A percentile compares a stretch with the other conserved stretches of the same genome.
Evolutionary conservation across 2,329 filamentous ascomycete species (phyloP).

Genomic region (Pseudocercospora eumusae): DNA sequence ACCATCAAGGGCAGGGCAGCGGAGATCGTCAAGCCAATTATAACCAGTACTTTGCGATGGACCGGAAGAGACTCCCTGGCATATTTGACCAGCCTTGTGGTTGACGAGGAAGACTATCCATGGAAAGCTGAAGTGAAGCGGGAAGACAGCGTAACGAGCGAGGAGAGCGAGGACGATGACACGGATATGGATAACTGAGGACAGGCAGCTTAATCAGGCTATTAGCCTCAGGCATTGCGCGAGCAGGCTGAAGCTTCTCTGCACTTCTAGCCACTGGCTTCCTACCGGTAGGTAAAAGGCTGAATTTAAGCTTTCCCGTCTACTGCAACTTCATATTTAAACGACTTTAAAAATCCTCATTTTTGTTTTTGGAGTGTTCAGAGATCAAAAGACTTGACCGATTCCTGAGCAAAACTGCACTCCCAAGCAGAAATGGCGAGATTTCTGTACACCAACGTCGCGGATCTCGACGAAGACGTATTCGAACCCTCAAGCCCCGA

Average conservation of each 20-base stretch:
- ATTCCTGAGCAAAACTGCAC: background rate
- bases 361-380: background rate
- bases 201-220: background rate
- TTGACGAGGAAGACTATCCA: constrained; percentile 5
- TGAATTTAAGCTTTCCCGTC: background rate
- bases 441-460: background rate
- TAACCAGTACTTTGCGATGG: background rate
- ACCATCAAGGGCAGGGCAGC: constrained; percentile 7
- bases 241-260: background rate
- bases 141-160: background rate
- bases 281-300: background rate
- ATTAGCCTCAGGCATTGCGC: background rate
- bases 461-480: background rate
- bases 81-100: constrained; percentile 9
- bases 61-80: constrained; percentile 2
- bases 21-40: constrained; percentile 1
- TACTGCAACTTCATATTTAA: background rate
- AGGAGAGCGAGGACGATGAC: constrained; percentile 2
- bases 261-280: background rate
- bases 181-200: background rate
- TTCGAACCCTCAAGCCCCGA: background rate
- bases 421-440: background rate
- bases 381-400: background rate
- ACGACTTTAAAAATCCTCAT: background rate
- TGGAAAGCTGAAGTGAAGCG: constrained; percentile 1